These are phyloP conservation scores for Trichoderma orchidacearum DNA, from an alignment of 495 filamentous ascomycete species.

Conservation along the genomic window DNA sequence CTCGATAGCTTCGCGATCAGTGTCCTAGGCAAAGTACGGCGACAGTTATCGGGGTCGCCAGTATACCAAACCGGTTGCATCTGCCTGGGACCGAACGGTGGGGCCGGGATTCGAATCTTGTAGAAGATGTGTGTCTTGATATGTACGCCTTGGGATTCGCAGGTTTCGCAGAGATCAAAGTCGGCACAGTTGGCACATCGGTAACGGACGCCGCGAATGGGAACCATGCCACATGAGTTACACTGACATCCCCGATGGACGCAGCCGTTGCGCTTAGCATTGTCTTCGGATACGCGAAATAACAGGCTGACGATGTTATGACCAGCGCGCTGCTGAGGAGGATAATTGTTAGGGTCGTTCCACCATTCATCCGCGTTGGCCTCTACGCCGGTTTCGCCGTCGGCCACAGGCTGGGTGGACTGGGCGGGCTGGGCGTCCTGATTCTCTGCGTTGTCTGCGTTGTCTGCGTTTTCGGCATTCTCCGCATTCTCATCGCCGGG, in stretches of 20 bases:
- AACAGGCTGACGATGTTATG: conserved; percentile 61
- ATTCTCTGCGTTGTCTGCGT: conserved; percentile 2
- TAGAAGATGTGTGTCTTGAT: conserved; percentile 91
- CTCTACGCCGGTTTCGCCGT: conserved; percentile 42
- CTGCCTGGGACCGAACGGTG: conserved; percentile 36
- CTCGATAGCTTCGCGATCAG: conserved; percentile 51
- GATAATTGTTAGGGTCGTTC: conserved; percentile 22
- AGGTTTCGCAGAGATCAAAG: conserved; percentile 82
- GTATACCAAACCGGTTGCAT: conserved; percentile 79
- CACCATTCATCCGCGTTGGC: conserved; percentile 46
- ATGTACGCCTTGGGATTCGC: conserved; percentile 74
- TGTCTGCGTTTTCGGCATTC: conserved; percentile 18
- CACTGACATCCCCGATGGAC: conserved; percentile 91
- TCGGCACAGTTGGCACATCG: conserved; percentile 86
- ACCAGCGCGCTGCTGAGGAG: conserved; percentile 44
- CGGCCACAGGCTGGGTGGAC: conserved; percentile 24
- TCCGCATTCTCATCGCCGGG: conserved; percentile 28
- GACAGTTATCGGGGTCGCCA: conserved; percentile 56
- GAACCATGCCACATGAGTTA: conserved; percentile 70
- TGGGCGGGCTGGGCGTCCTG: neutral
- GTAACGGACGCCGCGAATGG: conserved; percentile 85
- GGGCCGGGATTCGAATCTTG: conserved; percentile 48
- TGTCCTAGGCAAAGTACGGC: conserved; percentile 46
- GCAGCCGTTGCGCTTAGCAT: conserved; percentile 69
- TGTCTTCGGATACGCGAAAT: conserved; percentile 72